Evolutionary conservation across 1,284 basidiomycete genomes (phyloP).

Genomic region (Ceratobasidium sp.): DNA sequence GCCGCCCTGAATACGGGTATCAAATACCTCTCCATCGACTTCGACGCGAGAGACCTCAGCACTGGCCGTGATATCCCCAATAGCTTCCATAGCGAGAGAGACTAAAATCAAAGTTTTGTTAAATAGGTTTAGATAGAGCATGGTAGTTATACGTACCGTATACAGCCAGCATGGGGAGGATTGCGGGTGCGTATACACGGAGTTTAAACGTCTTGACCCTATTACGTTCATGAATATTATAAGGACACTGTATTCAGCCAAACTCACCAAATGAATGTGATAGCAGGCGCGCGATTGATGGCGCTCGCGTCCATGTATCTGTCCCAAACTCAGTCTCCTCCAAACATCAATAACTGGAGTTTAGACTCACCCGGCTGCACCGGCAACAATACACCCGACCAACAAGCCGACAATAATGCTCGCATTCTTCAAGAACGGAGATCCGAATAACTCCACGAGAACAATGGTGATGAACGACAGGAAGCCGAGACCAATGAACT

Average conservation of each 20-base stretch:
- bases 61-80: slow-evolving; percentile 85
- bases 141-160: slow-evolving; percentile 60
- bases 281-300: slow-evolving; percentile 71
- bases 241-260: not conserved
- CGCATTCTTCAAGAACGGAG: slow-evolving; percentile 77
- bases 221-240: not conserved
- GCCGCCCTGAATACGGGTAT: slow-evolving; percentile 81
- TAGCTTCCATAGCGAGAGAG: slow-evolving; percentile 80
- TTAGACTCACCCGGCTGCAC: slow-evolving; percentile 75
- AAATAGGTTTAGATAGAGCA: not conserved
- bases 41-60: slow-evolving; percentile 77
- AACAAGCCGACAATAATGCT: slow-evolving; percentile 76
- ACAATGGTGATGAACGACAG: slow-evolving; percentile 80
- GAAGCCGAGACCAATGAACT: slow-evolving; percentile 87
- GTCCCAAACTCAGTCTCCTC: not conserved
- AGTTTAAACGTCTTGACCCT: slow-evolving; percentile 84
- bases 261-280: slow-evolving; percentile 76
- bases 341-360: not conserved
- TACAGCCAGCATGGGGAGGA: slow-evolving; percentile 82
- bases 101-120: slow-evolving; percentile 51
- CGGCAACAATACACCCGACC: slow-evolving; percentile 80
- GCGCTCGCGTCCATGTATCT: slow-evolving; percentile 51
- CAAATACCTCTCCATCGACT: slow-evolving; percentile 75
- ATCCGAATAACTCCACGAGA: slow-evolving; percentile 74
- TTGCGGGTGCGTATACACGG: slow-evolving; percentile 77